Evolutionary conservation across 2,329 filamentous ascomycete genomes (phyloP), one percentile per base, ranked within the genome.

Genomic region (Fusarium temperatum): DNA sequence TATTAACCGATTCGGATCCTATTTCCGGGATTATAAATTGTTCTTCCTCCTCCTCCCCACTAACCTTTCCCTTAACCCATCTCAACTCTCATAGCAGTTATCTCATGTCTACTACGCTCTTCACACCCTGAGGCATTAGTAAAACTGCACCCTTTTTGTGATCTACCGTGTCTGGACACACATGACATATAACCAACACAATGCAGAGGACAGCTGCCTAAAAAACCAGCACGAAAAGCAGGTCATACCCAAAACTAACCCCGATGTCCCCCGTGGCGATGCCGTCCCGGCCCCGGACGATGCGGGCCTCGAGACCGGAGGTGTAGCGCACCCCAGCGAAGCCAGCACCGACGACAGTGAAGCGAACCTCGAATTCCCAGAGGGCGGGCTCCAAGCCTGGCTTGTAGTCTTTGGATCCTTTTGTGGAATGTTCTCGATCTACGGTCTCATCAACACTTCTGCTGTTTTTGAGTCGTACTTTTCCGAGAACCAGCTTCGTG

Each of bases 381-480:
- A 94, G 83, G 92, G 92, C 30, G 93, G 93, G 4, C 78, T 86
- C 10, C 81, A 87, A 73, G 91, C 91, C 61, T 95, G 92, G 91
- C 83, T 90, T 8, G 92, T 94, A 26, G 92, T 94, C 4, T 82
- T 93, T 22, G 93, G 93, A 20, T 89, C 89, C 8, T 94, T 93
- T 81, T 88, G 87, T 70, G 90, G 89, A 15, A 89, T 94, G 78
- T 84, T 90, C 68, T 88, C 89, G 6, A 86, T 87, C 3, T 89
- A 94, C 62, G 92, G 92, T 0, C 85, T 93, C 63, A 88, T 93
- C 83, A 92, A 92, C 78, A 89, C 88, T 58, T 67, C 70, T 48
- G 78, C 73, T 26, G 71, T 78, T 32, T 93, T 95, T 82, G 91
- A 96, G 83, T 89, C 92, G 20, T 96, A 96, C 81, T 89, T 97